These are phyloP conservation scores for Lodderomyces margitis DNA, from an alignment of 1,139 yeast species.

Conservation along the genomic window DNA sequence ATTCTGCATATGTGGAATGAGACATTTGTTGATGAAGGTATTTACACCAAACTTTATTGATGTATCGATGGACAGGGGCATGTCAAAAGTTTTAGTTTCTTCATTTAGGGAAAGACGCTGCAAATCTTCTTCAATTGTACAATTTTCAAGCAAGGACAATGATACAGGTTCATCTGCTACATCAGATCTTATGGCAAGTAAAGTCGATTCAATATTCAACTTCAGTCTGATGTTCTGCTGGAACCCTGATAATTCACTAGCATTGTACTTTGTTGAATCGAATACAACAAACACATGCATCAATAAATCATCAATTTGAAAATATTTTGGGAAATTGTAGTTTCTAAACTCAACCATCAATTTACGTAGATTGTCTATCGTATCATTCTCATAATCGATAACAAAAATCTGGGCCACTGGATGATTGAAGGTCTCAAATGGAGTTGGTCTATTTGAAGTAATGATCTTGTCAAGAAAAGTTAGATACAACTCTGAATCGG, in stretches of 20 bases:
- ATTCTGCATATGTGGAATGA: conserved; percentile 78
- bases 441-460: conserved; percentile 61
- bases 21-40: conserved; percentile 54
- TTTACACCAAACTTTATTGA: conserved; percentile 44
- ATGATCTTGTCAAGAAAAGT: conserved; percentile 60
- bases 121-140: conserved; percentile 56
- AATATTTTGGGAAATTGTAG: conserved; percentile 52
- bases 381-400: conserved; percentile 48
- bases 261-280: conserved; percentile 22
- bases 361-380: conserved; percentile 44
- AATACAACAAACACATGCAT: conserved; percentile 45
- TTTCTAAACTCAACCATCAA: conserved; percentile 45
- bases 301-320: conserved; percentile 57
- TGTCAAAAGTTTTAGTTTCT: conserved; percentile 19
- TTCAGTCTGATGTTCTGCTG: conserved; percentile 29
- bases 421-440: conserved; percentile 88
- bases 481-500: conserved; percentile 44
- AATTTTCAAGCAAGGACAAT: conserved; percentile 31
- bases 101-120: conserved; percentile 34
- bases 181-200: conserved; percentile 23
- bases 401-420: conserved; percentile 80
- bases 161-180: conserved; percentile 11
- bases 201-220: conserved; percentile 29
- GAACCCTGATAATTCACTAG: conserved; percentile 29
- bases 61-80: conserved; percentile 38